A percentile compares a stretch with the other conserved stretches of the same genome.
These are phyloP conservation scores for Pseudogymnoascus sp. DNA, from an alignment of 2,329 filamentous ascomycete species.

Conservation along the genomic window DNA sequence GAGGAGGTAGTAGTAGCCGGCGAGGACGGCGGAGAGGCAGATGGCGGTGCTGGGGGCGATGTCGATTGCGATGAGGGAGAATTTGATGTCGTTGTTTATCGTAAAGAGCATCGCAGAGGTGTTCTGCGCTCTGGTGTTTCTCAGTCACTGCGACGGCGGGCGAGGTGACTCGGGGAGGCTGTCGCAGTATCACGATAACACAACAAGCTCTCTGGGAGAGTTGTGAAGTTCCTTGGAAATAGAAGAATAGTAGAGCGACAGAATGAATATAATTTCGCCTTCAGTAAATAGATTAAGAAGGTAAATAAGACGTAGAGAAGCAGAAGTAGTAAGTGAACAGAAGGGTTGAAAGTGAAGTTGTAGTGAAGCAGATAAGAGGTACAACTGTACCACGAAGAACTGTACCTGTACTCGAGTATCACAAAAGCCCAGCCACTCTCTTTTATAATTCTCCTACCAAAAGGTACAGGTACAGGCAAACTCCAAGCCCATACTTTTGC, in stretches of 20 bases:
- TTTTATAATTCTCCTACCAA: background rate
- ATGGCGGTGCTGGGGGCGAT: constrained; percentile 27
- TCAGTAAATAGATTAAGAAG: background rate
- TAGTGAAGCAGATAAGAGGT: background rate
- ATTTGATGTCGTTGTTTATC: constrained; percentile 26
- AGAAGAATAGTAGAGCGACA: background rate
- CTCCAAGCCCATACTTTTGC: background rate
- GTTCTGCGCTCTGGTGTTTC: constrained; percentile 6
- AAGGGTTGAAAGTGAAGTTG: constrained; percentile 1
- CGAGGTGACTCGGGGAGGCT: background rate
- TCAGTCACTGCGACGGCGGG: background rate
- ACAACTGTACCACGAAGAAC: background rate
- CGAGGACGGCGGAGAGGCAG: constrained; percentile 21
- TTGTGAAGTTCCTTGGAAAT: background rate
- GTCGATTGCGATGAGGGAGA: constrained; percentile 26
- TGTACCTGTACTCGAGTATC: constrained; percentile 6
- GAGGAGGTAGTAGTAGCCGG: constrained; percentile 26
- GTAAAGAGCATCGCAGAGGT: constrained; percentile 16
- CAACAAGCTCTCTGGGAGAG: background rate
- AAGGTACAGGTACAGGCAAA: background rate
- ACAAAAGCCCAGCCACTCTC: constrained; percentile 3
- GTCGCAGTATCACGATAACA: background rate
- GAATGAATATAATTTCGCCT: constrained; percentile 1
- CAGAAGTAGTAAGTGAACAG: background rate
- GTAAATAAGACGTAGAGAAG: background rate